Base-by-base conservation (phyloP, 2,329 filamentous ascomycete genomes). In the Diaporthe sp. region DNA sequence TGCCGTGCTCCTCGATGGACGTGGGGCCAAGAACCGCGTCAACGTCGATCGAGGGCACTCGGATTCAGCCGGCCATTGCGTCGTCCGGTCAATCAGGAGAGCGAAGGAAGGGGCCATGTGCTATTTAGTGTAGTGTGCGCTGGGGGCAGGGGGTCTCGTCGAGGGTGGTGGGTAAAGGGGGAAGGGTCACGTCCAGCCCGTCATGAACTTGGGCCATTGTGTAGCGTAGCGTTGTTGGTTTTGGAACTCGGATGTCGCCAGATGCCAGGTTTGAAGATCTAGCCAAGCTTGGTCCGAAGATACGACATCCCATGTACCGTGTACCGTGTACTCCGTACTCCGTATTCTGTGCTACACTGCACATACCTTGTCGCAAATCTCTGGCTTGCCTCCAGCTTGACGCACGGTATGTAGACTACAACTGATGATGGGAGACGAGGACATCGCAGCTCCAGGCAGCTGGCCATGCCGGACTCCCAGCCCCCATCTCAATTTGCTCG, bases 231-330 rank as follows among this genome's bases (percentile, higher is more conserved):
- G 65, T 53, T 25, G 34, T 69, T 42, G 31, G 65, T 69, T 55
- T 69, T 55, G 65, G 49, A 69, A 69, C 65, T 69, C 65, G 65
- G 65, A 69, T 69, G 65, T 69, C 49, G 65, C 65, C 65, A 68
- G 65, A 68, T 53, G 65, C 65, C 65, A 68, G 65, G 65, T 68
- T 68, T 68, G 65, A 53, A 39, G 65, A 68, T 68, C 46, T 68
- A 25, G 65, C 65, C 65, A 68, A 68, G 65, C 65, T 8, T 68
- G 65, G 65, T 53, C 65, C 46, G 46, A 53, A 68, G 46, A 51
- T 28, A 68, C 62, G 62, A 68, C 62, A 51, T 68, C 62, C 28
- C 31, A 51, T 51, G 61, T 49, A 37, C 39, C 39, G 42, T 34
- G 25, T 31, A 46, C 37, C 22, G 22, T 25, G 59, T 44, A 25